Evolutionary conservation across 176 grass and related monocot genomes (phyloP).

Genomic region (Aechmea fasciata): DNA sequence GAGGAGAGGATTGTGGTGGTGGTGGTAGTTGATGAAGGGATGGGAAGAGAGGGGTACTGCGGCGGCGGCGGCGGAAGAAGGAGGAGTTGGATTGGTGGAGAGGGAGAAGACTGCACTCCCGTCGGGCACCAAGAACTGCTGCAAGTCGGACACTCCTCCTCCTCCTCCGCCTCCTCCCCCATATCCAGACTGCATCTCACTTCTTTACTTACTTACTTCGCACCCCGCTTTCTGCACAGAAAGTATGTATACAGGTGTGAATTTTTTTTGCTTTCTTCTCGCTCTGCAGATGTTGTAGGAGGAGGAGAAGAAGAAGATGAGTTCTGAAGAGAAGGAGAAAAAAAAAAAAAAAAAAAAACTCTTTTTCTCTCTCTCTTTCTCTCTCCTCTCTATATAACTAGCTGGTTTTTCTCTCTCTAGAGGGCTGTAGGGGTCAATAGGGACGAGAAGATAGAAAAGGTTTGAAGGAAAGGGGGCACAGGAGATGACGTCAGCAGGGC

Average conservation of each 20-base stretch:
- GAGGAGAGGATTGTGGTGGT: neutral
- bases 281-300: neutral
- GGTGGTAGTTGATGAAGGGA: neutral
- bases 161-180: slow-evolving; percentile 10
- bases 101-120: slow-evolving; percentile 10
- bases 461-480: neutral
- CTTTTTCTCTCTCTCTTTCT: neutral
- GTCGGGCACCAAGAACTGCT: slow-evolving; percentile 23
- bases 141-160: slow-evolving; percentile 21
- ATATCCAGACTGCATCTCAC: slow-evolving; percentile 29
- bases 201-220: neutral
- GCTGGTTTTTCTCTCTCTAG: neutral
- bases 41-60: neutral
- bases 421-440: neutral
- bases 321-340: too few relatives aligned
- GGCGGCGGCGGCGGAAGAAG: neutral
- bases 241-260: neutral
- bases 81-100: neutral
- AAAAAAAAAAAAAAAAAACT: too few relatives aligned
- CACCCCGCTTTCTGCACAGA: neutral
- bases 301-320: too few relatives aligned
- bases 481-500: neutral
- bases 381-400: neutral
- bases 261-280: neutral
- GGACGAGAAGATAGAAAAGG: neutral